phyloP scores from a whole-genome alignment of 441 rosid species.

The Gossypium schwendimanii region DNA sequence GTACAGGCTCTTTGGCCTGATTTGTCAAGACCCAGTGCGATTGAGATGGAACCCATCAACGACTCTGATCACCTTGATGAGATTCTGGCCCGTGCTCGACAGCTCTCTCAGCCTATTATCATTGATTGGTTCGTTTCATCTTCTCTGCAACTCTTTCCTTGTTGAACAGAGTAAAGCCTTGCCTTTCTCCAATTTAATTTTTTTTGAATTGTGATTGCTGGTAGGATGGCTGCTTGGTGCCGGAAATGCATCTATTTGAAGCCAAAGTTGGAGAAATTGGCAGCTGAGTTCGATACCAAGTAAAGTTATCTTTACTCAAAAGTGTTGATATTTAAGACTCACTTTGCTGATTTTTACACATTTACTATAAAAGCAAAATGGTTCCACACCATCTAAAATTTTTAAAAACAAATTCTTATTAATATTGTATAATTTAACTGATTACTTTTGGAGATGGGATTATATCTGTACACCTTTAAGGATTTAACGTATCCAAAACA shows the following conservation, averaged over 20 bases:
- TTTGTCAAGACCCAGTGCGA: slow-evolving; percentile 40
- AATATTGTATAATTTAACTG: no score
- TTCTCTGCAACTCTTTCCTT: neutral
- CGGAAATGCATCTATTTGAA: slow-evolving; percentile 86
- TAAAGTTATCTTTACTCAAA: slow-evolving; percentile 11
- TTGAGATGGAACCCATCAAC: slow-evolving; percentile 68
- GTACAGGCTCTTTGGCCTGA: slow-evolving; percentile 48
- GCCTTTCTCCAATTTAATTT: neutral
- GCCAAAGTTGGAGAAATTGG: slow-evolving; percentile 81
- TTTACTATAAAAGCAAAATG: no score
- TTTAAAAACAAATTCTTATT: no score
- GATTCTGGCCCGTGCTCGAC: slow-evolving; percentile 46
- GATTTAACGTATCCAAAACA: neutral
- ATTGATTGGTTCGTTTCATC: slow-evolving; percentile 63
- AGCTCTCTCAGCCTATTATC: slow-evolving; percentile 54
- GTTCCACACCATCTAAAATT: no score
- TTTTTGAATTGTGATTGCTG: neutral
- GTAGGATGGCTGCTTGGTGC: slow-evolving; percentile 93
- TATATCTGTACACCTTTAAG: neutral
- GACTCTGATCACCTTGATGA: slow-evolving; percentile 61
- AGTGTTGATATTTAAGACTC: no score
- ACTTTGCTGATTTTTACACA: no score
- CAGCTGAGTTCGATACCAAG: slow-evolving; percentile 53
- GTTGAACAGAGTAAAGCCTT: neutral
- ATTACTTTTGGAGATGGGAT: no score